phyloP scores from a whole-genome alignment of 202 grass and related monocot species.

The Hordeum pubiflorum region DNA sequence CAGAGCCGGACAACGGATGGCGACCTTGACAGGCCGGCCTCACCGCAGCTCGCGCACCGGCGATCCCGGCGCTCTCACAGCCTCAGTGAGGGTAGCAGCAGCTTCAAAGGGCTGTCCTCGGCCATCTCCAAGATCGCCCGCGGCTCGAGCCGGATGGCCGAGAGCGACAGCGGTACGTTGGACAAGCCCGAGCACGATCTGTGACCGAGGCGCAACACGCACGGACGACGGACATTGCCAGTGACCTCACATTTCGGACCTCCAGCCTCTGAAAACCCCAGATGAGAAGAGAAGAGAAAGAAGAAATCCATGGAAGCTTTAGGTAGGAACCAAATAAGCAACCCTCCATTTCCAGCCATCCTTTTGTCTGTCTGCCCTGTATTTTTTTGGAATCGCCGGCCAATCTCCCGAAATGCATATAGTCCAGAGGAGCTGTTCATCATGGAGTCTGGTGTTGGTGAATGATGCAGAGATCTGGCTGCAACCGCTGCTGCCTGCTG shows the following conservation, averaged over 20 bases:
- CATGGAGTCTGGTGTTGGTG: not conserved
- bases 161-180: not conserved
- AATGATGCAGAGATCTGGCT: not conserved
- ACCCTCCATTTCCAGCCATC: not conserved
- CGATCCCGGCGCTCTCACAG: slow-evolving; percentile 48
- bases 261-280: not conserved
- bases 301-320: slow-evolving; percentile 3
- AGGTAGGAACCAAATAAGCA: slow-evolving; percentile 37
- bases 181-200: slow-evolving; percentile 62
- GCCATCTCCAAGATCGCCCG: slow-evolving; percentile 66
- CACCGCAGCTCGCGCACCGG: slow-evolving; percentile 42
- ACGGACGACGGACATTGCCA: not conserved
- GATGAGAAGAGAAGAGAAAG: not conserved
- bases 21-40: slow-evolving; percentile 30
- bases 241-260: not conserved
- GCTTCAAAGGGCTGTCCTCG: slow-evolving; percentile 85
- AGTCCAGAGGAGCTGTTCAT: not conserved
- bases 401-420: not conserved
- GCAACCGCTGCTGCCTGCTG: not conserved
- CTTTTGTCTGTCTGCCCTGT: not conserved
- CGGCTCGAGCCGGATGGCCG: slow-evolving; percentile 54
- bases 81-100: slow-evolving; percentile 76
- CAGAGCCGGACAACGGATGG: not conserved
- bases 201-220: slow-evolving; percentile 8
- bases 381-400: not conserved